Conservation (phyloP, 805 yeast species). For the Suhomyces tanzawaensis region DNA sequence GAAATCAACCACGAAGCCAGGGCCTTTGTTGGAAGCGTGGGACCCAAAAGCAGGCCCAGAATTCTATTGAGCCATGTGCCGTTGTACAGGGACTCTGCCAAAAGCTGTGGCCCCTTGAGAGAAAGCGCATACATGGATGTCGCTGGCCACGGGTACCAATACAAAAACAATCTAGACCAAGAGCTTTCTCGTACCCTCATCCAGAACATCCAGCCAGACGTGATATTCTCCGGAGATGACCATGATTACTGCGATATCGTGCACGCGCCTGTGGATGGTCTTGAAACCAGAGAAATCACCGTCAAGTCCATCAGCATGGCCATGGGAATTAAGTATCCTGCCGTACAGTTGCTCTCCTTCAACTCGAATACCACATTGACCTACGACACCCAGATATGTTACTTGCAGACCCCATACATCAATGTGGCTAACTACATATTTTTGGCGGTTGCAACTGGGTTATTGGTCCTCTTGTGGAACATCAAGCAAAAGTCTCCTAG, state of each 20-base stretch:
- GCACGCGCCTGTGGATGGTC: constrained; percentile 39
- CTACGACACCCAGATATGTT: constrained; percentile 43
- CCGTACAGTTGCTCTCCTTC: constrained; percentile 38
- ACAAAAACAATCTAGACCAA: constrained; percentile 21
- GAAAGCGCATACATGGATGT: constrained; percentile 14
- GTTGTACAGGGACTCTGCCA: constrained; percentile 17
- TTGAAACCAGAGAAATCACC: constrained; percentile 57
- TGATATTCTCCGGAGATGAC: constrained; percentile 28
- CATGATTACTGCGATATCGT: constrained; percentile 82
- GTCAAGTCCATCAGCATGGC: constrained; percentile 92
- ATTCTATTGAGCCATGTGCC: constrained; percentile 26
- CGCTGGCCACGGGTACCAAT: constrained; percentile 22
- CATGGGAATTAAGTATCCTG: constrained; percentile 69
- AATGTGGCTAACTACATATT: constrained; percentile 38
- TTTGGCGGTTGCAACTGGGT: constrained; percentile 32
- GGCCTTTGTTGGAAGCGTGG: constrained; percentile 12
- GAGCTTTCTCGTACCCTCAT: constrained; percentile 16
- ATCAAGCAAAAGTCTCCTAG: constrained; percentile 25
- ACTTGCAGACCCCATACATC: constrained; percentile 45
- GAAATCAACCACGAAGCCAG: constrained; percentile 12
- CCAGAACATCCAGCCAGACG: constrained; percentile 15
- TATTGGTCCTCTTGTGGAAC: constrained; percentile 29
- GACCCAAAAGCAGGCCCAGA: constrained; percentile 13
- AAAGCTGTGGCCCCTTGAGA: constrained; percentile 21
- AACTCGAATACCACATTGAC: constrained; percentile 8